Evolutionary conservation across 257 asterid genomes (phyloP), one percentile per base, ranked within the genome.

Genomic region (Fraxinus quadrangulata): DNA sequence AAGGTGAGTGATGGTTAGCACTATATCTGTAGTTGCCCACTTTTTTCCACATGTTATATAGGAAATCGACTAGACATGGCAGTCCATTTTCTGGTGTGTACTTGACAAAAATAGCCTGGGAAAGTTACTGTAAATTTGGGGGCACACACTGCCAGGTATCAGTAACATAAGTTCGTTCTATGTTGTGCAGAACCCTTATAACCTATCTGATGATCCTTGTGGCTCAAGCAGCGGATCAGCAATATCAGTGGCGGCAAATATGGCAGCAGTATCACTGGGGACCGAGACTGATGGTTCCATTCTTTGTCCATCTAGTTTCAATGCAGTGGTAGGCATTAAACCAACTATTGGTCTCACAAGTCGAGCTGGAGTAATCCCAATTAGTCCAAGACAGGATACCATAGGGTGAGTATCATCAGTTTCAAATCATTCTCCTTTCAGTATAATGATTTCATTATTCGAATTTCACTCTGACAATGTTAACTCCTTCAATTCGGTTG

Each of bases 151-250:
- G 3, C 42, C 42, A 37, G 42, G 11, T 31, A 37, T 37, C 42
- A 37, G 42, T 37, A 37, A 37, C 42, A 37, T 37, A 37, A 37
- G 42, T 37, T 37, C 30, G 11, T 37, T 7, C 42, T 7, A 37
- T 37, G 19, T 14, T 17, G 19, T 79, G 84, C 82, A 86, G 92
- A 88, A 88, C 75, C 92, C 92, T 7, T 88, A 84, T 39, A 84
- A 78, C 40, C 75, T 78, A 76, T 76, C 85, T 0, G 79, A 83
- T 37, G 72, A 51, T 70, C 84, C 87, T 5, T 86, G 92, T 70
- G 88, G 90, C 54, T 88, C 88, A 3, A 88, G 90, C 74, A 79
- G 85, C 2, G 89, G 88, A 69, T 84, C 89, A 70, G 91, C 92
- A 26, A 85, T 77, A 49, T 84, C 90, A 1, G 88, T 84, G 59